These are phyloP conservation scores for Mycena rosella DNA, from an alignment of 768 basidiomycete genomes.

Conservation along the genomic window DNA sequence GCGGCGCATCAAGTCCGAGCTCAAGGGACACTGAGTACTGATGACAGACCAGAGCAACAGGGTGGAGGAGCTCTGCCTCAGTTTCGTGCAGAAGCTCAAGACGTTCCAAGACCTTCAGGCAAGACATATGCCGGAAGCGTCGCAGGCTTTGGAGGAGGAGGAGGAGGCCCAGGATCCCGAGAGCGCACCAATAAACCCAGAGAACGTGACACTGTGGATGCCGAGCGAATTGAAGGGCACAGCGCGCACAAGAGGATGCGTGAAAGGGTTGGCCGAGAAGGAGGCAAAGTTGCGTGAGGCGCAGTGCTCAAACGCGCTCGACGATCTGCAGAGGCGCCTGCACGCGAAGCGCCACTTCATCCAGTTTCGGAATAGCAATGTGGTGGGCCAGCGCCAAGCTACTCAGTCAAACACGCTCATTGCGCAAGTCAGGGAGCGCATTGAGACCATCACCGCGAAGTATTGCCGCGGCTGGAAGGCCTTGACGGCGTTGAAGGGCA, in stretches of 20 bases:
- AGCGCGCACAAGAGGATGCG: neutral
- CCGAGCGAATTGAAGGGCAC: conserved; percentile 18
- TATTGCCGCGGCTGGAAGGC: conserved; percentile 17
- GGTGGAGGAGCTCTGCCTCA: conserved; percentile 22
- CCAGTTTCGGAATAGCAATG: conserved; percentile 10
- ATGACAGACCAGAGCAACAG: neutral
- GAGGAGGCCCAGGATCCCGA: conserved; percentile 15
- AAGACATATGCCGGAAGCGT: conserved; percentile 20
- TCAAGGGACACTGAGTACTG: neutral
- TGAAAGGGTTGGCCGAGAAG: neutral
- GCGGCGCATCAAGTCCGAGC: conserved; percentile 9
- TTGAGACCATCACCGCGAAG: neutral
- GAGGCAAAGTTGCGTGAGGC: conserved; percentile 21
- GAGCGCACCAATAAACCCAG: neutral
- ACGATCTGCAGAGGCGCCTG: neutral
- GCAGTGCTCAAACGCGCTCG: conserved; percentile 16
- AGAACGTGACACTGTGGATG: conserved; percentile 25
- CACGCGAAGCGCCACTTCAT: conserved; percentile 25
- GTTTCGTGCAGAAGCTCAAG: conserved; percentile 13
- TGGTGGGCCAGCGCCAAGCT: conserved; percentile 1
- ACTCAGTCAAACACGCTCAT: conserved; percentile 10
- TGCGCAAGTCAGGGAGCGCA: conserved; percentile 7
- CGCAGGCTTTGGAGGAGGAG: neutral
- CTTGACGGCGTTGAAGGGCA: neutral
- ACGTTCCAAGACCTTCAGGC: conserved; percentile 11